Base-by-base conservation (phyloP, 306 rosid species). In the Carpinus viminea region DNA sequence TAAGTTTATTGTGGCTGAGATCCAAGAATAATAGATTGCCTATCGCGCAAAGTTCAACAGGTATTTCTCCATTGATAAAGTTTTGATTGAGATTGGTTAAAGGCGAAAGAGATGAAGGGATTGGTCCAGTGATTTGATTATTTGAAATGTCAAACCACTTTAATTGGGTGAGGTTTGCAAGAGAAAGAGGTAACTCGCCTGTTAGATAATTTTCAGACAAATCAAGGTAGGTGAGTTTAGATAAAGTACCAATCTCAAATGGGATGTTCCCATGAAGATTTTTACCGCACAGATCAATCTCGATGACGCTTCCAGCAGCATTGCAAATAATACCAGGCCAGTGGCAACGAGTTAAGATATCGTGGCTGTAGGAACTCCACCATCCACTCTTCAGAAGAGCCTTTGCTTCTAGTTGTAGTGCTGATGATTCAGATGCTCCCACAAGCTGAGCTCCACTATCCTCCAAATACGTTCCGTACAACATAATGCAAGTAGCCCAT, bases 221-320 rank as follows among this genome's bases (percentile, higher is more conserved):
- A 68, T 79, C 54, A 11, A 73, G 82, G 72, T 73, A n/a, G 12
- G 66, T 24, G n/a, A 81, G 80, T 15, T 51, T 70, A 1, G 21
- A 46, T 50, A 70, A 34, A 0, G 0, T 31, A 28, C 77, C 76
- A 16, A 70, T 75, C n/a, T 70, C 59, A 26, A 7, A 0, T 7
- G 80, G 77, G 50, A 81, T 60, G 2, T 7, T 16, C 0, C 68
- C 84, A 1, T 0, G 1, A 2, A 76, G 28, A 1, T 64, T 38
- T 21, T 20, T 13, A 0, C 0, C 4, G 6, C 0, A 0, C 24
- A 82, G 73, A 31, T 31, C 34, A 31, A 31, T 31, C 34, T 31
- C 2, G 34, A 2, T 31, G 34, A 31, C 34, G 34, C 34, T 31
- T 31, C 34, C 34, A 31, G 34, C 34, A 31, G 34, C 34, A 31